Conservation (phyloP, 2,329 filamentous ascomycete species). For the Paecilomyces variotii region DNA sequence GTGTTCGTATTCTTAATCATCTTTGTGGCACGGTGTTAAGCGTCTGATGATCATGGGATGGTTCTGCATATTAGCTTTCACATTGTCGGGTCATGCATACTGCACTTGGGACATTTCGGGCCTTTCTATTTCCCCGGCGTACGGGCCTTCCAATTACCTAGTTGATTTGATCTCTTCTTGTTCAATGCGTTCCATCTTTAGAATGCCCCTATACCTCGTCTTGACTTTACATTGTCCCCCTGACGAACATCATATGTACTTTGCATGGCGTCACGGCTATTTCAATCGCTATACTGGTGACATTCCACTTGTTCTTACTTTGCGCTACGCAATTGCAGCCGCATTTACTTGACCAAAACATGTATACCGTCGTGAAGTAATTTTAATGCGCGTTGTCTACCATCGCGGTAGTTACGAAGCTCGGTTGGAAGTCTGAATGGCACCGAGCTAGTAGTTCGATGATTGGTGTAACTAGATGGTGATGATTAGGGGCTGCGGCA, state of each 20-base stretch:
- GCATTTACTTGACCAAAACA: neutral
- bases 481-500: too few species aligned
- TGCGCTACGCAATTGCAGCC: neutral
- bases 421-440: neutral
- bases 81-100: neutral
- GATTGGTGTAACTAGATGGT: too few species aligned
- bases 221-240: neutral
- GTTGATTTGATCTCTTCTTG: neutral
- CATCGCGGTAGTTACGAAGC: neutral
- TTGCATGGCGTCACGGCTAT: neutral
- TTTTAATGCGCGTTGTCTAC: neutral
- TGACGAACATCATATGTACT: neutral
- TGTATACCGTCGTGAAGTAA: neutral
- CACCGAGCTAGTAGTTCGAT: too few species aligned
- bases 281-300: neutral
- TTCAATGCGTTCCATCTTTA: neutral
- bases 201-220: neutral
- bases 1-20: constrained; percentile 1
- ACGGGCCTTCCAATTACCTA: neutral
- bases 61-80: neutral
- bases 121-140: neutral
- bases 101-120: neutral
- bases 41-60: neutral
- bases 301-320: neutral
- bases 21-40: neutral